phyloP scores from a whole-genome alignment of 495 filamentous ascomycete species.

The Podospora didyma region DNA sequence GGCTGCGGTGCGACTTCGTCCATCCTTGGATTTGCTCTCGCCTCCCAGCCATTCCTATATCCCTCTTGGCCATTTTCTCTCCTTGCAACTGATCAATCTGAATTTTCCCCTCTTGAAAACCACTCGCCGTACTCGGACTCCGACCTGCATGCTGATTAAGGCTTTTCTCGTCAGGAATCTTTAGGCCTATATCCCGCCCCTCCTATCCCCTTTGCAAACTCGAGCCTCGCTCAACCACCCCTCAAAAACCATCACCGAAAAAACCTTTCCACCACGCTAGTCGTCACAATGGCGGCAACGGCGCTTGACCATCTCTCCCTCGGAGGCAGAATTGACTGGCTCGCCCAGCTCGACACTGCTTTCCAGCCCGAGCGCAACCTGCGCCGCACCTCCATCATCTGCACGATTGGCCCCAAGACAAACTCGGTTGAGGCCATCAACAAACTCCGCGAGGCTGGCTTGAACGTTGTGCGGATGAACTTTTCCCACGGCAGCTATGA shows the following conservation, averaged over 20 bases:
- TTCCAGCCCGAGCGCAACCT: constrained; percentile 79
- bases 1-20: not conserved
- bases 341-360: constrained; percentile 70
- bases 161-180: constrained; percentile 1
- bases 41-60: not conserved
- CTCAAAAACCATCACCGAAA: constrained; percentile 17
- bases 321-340: constrained; percentile 89
- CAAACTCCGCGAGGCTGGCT: constrained; percentile 77
- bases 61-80: not conserved
- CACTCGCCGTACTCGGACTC: constrained; percentile 1
- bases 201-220: constrained; percentile 17
- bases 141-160: constrained; percentile 10
- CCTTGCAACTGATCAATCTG: not conserved
- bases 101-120: constrained; percentile 1
- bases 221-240: constrained; percentile 21
- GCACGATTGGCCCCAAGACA: constrained; percentile 98
- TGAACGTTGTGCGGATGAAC: constrained; percentile 98
- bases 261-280: constrained; percentile 11
- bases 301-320: constrained; percentile 74
- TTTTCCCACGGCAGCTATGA: constrained; percentile 97
- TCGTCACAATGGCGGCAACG: constrained; percentile 50
- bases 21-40: not conserved
- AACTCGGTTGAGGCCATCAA: constrained; percentile 97
- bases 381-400: constrained; percentile 95
- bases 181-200: not conserved